Evolutionary conservation across 108 stramenopile species (phyloP), one percentile per base, ranked within the genome.

Genomic region (Aurantiochytrium sp.): DNA sequence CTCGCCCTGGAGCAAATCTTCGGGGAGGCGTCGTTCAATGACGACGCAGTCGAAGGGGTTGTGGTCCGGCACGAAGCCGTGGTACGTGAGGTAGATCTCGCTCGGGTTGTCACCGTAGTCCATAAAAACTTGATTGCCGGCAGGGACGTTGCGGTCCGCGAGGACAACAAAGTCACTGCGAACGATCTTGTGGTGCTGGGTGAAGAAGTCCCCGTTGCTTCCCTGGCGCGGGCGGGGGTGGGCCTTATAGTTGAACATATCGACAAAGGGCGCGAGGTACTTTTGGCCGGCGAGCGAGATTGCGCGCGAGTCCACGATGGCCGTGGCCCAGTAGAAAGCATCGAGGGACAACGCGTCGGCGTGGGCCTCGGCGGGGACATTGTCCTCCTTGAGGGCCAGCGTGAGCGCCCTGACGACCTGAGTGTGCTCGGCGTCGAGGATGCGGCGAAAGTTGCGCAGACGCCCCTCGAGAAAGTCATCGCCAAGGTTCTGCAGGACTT

Each of bases 81-180:
- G 95, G 37, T 94, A 92, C 55, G 92, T 86, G 27, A 97, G 34
- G 88, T 96, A 96, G 15, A 96, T 87, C 52, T 91, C 91, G 55
- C 93, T 93, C 86, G 92, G 92, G 42, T 94, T 94, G 86, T 95
- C 94, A 32, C 96, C 96, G 85, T 97, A 97, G 85, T 96, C 96
- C 93, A 96, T 96, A 42, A 94, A 92, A 19, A 95, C 86, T 65
- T 95, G 94, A 4, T 87, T 41, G 0, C 87, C 89, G 3, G 81
- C 42, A 3, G 36, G 27, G 85, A 89, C 31, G 55, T 52, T 27
- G 55, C 90, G 34, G 69, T 91, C 91, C 32, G 92, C 86, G 42
- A 85, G 3, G 37, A 92, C 55, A 68, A 69, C 36, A 39, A 81
- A 86, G 17, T 52, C n/a, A 21, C 68, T 45, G 15, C 88, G 59